A percentile compares a stretch with the other conserved stretches of the same genome.
Conservation (phyloP, 805 yeast species). For the Candida berthetii region DNA sequence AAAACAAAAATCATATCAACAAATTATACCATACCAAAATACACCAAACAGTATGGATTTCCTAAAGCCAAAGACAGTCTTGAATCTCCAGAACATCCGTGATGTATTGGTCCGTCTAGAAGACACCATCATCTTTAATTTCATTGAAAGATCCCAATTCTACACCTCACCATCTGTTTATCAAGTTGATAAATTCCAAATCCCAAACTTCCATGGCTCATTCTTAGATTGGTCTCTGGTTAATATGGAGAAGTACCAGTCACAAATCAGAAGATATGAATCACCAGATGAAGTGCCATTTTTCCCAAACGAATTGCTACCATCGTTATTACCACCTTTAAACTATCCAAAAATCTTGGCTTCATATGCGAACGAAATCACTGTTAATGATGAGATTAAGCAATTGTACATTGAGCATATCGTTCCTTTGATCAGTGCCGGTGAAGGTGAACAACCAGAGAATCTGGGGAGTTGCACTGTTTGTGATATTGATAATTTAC, state of each 20-base stretch:
- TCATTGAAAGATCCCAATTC: slow-evolving; percentile 92
- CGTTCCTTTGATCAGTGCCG: slow-evolving; percentile 66
- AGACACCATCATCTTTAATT: slow-evolving; percentile 87
- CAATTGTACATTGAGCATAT: slow-evolving; percentile 64
- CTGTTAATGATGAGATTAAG: slow-evolving; percentile 67
- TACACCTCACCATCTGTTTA: slow-evolving; percentile 72
- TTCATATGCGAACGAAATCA: slow-evolving; percentile 64
- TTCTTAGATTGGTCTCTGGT: slow-evolving; percentile 82
- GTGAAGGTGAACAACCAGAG: slow-evolving; percentile 69
- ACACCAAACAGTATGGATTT: slow-evolving; percentile 58
- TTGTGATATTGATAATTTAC: slow-evolving; percentile 81
- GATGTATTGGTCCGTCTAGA: slow-evolving; percentile 88
- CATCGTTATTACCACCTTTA: slow-evolving; percentile 74
- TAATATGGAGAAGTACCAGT: slow-evolving; percentile 68
- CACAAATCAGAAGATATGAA: slow-evolving; percentile 83
- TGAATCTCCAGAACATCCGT: slow-evolving; percentile 78
- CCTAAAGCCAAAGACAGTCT: slow-evolving; percentile 72
- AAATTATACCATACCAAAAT: background rate
- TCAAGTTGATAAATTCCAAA: slow-evolving; percentile 43
- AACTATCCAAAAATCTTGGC: slow-evolving; percentile 79
- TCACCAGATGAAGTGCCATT: slow-evolving; percentile 95
- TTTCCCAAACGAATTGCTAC: slow-evolving; percentile 59
- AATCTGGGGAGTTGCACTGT: slow-evolving; percentile 84
- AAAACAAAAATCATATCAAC: background rate
- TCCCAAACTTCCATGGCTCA: slow-evolving; percentile 70